A percentile compares a stretch with the other conserved stretches of the same genome.
phyloP scores from a whole-genome alignment of 768 basidiomycete species.

The Hydnum rufescens region DNA sequence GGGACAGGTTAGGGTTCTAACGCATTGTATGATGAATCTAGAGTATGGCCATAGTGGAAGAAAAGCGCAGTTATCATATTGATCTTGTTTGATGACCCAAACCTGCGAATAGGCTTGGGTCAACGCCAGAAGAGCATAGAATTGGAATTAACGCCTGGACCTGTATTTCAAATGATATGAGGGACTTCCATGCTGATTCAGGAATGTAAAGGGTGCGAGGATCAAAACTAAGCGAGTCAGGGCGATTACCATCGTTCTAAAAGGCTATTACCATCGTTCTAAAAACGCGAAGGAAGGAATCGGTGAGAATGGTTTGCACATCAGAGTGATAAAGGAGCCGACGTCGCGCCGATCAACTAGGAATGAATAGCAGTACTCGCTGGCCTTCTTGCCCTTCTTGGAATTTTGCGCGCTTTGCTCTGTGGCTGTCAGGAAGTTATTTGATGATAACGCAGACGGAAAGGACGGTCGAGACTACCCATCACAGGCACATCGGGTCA shows the following conservation, averaged over 20 bases:
- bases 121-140: neutral
- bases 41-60: conserved; percentile 37
- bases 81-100: conserved; percentile 84
- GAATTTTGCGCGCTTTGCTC: conserved; percentile 54
- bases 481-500: no score
- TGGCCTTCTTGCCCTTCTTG: conserved; percentile 65
- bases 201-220: conserved; percentile 76
- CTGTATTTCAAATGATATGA: conserved; percentile 94
- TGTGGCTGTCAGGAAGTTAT: conserved; percentile 56
- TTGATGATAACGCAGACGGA: conserved; percentile 4
- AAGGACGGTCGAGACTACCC: neutral
- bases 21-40: neutral
- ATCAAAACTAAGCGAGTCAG: conserved; percentile 75
- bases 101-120: conserved; percentile 11
- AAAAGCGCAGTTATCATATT: conserved; percentile 92
- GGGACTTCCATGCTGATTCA: conserved; percentile 47
- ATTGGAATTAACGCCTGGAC: conserved; percentile 16
- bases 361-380: conserved; percentile 62
- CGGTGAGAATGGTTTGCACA: neutral
- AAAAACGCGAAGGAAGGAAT: conserved; percentile 2
- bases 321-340: conserved; percentile 13
- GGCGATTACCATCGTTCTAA: conserved; percentile 62
- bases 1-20: no score
- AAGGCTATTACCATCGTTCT: no score
- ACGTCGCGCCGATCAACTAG: conserved; percentile 55